Base-by-base conservation (phyloP, 2,329 filamentous ascomycete genomes). In the Sclerotinia trifoliorum region DNA sequence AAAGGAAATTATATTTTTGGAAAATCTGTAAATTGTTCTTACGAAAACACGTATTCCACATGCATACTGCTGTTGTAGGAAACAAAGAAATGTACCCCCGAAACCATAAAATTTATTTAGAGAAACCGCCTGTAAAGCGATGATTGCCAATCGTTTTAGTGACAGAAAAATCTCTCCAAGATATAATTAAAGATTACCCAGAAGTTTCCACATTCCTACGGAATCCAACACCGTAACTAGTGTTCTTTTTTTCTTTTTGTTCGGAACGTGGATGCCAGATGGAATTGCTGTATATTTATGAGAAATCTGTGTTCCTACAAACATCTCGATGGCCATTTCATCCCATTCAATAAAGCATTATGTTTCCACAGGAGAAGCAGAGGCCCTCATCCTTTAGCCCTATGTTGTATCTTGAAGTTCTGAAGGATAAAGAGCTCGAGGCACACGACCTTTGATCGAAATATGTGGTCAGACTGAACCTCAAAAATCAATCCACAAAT, bases 1-100 rank as follows among this genome's bases (percentile, higher is more conserved):
- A 61, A 61, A 61, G 58, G 21, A 61, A 24, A 10, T 56, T 39
- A 32, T 49, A 32, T n/a, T 61, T 49, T 17, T 48, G 44, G 26
- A 11, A 21, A 35, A 13, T 11, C 3, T 24, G 26, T 24, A 49
- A 21, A 48, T 5, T 10, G 19, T 11, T 5, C 2, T 19, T 15
- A 29, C 17, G 42, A 48, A 61, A 48, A n/a, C 42, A 48, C 42
- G 5, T 15, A 32, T n/a, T 48, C 5, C 42, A n/a, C 11, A 46
- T 48, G n/a, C 7, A 8, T 48, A 17, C 26, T 5, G 1, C 5
- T 7, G 7, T 48, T 17, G 1, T 32, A 29, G 11, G 39, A 42
- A 32, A 48, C 26, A 61, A 48, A 61, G 57, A 32, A 61, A 61
- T 21, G 19, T 32, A n/a, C 42, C 21, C 11, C 19, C 57, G 42